These are phyloP conservation scores for Recurvomyces mirabilis DNA, from an alignment of 495 filamentous ascomycete genomes.

Conservation along the genomic window DNA sequence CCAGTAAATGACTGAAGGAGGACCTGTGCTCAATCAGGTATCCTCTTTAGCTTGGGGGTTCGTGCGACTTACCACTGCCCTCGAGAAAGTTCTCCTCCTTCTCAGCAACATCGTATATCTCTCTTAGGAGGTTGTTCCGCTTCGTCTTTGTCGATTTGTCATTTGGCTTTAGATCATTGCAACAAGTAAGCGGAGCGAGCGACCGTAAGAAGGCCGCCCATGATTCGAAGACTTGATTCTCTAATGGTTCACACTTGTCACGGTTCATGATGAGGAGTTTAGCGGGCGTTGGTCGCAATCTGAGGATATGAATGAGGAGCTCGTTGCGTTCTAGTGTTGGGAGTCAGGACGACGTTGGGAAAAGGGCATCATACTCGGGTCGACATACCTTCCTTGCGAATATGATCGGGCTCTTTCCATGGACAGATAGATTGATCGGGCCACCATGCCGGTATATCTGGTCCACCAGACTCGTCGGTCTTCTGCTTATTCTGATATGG, in stretches of 20 bases:
- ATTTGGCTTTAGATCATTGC: conserved; percentile 28
- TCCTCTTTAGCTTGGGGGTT: too few species aligned
- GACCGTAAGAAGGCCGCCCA: conserved; percentile 17
- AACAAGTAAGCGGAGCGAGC: neutral
- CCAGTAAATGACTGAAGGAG: too few species aligned
- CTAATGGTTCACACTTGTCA: neutral
- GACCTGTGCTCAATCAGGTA: too few species aligned
- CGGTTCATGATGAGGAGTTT: conserved; percentile 13
- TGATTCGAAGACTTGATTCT: neutral
- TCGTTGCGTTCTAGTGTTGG: conserved; percentile 29
- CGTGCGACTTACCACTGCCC: too few species aligned
- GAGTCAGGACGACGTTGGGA: neutral
- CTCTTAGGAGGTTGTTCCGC: conserved; percentile 42
- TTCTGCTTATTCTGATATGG: conserved; percentile 58
- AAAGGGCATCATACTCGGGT: neutral
- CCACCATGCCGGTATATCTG: conserved; percentile 67
- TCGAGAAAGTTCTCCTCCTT: conserved; percentile 55
- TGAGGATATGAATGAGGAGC: conserved; percentile 26
- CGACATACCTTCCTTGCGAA: conserved; percentile 54
- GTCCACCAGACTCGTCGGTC: neutral
- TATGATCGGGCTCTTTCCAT: conserved; percentile 80
- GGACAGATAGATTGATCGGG: conserved; percentile 43
- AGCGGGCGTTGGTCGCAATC: conserved; percentile 15
- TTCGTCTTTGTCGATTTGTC: conserved; percentile 33
- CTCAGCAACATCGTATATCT: conserved; percentile 56